Conservation (phyloP, 176 grass and related monocot genomes). For the Avena insularis region DNA sequence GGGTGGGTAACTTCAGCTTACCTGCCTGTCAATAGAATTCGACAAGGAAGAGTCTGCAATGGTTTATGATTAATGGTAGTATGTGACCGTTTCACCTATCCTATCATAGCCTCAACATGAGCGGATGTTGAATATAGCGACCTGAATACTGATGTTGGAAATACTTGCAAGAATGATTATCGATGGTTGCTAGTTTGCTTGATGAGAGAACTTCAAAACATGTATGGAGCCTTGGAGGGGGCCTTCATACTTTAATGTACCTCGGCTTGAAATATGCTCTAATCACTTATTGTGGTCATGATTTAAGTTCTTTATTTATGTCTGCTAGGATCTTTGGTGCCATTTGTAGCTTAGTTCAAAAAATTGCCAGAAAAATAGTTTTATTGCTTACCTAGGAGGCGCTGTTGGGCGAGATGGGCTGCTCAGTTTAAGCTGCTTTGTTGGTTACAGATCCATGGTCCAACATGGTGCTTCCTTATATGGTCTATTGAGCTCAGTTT, state of each 20-base stretch:
- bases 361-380: background rate
- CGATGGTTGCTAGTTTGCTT: slow-evolving; percentile 5
- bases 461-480: background rate
- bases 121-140: slow-evolving; percentile 27
- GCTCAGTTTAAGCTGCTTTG: slow-evolving; percentile 8
- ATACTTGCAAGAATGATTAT: slow-evolving; percentile 35
- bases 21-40: slow-evolving; percentile 34
- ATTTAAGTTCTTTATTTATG: background rate
- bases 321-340: background rate
- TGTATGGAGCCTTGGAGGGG: slow-evolving; percentile 4
- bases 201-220: slow-evolving; percentile 12
- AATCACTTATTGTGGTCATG: background rate
- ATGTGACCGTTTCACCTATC: slow-evolving; percentile 29
- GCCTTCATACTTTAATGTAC: background rate
- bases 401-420: background rate
- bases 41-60: slow-evolving; percentile 24
- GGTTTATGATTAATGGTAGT: slow-evolving; percentile 39
- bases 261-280: background rate
- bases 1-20: slow-evolving; percentile 38
- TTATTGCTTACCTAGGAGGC: background rate
- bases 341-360: background rate
- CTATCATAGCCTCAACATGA: slow-evolving; percentile 11
- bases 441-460: background rate
- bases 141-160: slow-evolving; percentile 12
- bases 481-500: background rate